Base-by-base conservation (phyloP, 768 basidiomycete genomes). In the Trametes coccinea region DNA sequence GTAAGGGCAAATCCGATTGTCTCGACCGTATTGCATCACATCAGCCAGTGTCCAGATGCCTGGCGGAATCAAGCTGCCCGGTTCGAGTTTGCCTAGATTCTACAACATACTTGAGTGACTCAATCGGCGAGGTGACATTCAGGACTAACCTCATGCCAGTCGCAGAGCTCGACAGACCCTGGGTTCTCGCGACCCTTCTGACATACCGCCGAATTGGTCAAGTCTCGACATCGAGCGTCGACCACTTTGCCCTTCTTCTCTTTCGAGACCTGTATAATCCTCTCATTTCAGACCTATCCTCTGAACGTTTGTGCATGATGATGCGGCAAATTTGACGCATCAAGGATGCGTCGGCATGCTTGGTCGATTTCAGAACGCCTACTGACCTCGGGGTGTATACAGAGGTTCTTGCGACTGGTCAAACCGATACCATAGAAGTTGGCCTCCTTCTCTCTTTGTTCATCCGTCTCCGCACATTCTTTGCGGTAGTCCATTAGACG, bases 171-270 rank as follows among this genome's bases (percentile, higher is more conserved):
- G 7, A 93, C 90, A 29, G 93, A 93, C 4, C 92, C 94, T 8
- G 97, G 97, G 67, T 97, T 78, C 59, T 84, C 83, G 64, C 92
- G 81, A 4, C 90, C 92, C 71, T 90, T 92, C 75, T 93, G 89
- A 71, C 90, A 92, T 2, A 78, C 87, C 6, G 84, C 85, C 22
- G 94, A 78, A 68, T 90, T 93, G 9, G 97, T 98, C 59, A 99
- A 79, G 75, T 99, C 97, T 58, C 97, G 82, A 81, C 97, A 99
- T 60, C 93, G 84, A 13, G 96, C 96, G 78, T 99, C 97, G 31
- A 99, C 95, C 0, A 95, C 86, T 71, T 91, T 95, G 4, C 97
- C 97, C 74, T 98, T 99, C 82, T 98, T 99, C 79, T 98, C 97
- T 72, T 92, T 95, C 27, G 92, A 86, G 4, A 98, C 93, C 95